Percentiles rank a stretch among this genome's conserved stretches.
Conservation (phyloP, 2,329 filamentous ascomycete species). For the Aspergillus hiratsukae region DNA sequence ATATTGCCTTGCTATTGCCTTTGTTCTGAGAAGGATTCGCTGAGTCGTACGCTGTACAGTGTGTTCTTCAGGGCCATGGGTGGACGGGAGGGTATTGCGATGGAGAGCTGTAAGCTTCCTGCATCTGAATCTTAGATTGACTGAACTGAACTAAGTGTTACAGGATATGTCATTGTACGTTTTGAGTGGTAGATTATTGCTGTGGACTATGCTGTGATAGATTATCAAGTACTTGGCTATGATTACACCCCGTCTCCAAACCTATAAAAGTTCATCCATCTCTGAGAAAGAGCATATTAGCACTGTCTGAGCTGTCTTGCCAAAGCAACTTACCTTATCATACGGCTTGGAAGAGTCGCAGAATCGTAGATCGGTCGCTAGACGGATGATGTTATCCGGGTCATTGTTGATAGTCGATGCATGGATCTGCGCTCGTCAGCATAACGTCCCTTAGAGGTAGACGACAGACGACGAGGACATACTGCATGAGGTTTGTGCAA, state of each 20-base stretch:
- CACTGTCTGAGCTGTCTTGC: background rate
- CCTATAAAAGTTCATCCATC: constrained; percentile 40
- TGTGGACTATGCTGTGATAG: background rate
- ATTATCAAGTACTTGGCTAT: background rate
- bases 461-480: constrained; percentile 1
- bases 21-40: too few relatives aligned
- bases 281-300: constrained; percentile 6
- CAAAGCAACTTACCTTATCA: constrained; percentile 38
- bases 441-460: background rate
- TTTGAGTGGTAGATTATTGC: background rate
- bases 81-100: constrained; percentile 16
- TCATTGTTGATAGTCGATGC: constrained; percentile 55
- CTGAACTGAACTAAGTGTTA: background rate
- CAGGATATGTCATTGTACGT: constrained; percentile 16
- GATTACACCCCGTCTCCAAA: constrained; percentile 31
- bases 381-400: constrained; percentile 47
- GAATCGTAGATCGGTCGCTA: constrained; percentile 55
- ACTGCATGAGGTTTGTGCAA: constrained; percentile 38
- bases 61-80: constrained; percentile 8
- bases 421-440: constrained; percentile 45
- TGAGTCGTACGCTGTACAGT: constrained; percentile 1
- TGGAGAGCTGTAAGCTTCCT: constrained; percentile 7
- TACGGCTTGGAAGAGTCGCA: constrained; percentile 50
- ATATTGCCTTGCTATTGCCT: too few relatives aligned
- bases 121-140: too few relatives aligned